phyloP scores from a whole-genome alignment of 768 basidiomycete species.

The Leccinellum luteum region DNA sequence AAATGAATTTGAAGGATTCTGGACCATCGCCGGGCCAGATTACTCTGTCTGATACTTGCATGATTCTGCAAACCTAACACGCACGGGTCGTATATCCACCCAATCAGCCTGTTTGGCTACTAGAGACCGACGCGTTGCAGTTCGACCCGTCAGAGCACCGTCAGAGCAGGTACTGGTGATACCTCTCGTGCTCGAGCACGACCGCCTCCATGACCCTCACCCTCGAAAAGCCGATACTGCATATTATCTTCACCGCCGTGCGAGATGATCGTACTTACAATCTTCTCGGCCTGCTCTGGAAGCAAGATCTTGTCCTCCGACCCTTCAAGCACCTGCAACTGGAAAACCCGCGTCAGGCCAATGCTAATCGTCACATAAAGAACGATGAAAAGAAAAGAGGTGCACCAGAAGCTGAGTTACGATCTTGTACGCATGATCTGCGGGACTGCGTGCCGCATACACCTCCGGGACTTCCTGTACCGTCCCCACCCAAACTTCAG shows the following conservation, averaged over 20 bases:
- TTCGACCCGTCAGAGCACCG: conserved; percentile 3
- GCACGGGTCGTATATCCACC: no score
- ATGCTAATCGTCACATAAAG: not conserved
- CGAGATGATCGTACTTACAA: conserved; percentile 25
- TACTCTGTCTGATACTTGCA: no score
- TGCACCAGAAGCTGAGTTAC: conserved; percentile 60
- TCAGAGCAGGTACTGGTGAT: conserved; percentile 15
- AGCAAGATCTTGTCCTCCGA: conserved; percentile 62
- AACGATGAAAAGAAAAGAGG: not conserved
- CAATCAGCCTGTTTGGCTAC: no score
- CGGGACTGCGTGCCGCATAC: conserved; percentile 58
- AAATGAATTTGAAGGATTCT: no score
- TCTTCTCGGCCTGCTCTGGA: conserved; percentile 52
- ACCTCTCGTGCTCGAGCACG: conserved; percentile 36
- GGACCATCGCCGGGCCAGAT: no score
- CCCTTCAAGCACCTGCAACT: conserved; percentile 77
- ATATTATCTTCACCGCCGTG: conserved; percentile 22
- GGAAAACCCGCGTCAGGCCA: no score
- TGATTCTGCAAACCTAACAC: no score
- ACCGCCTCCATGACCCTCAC: conserved; percentile 44
- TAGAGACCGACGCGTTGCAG: not conserved
- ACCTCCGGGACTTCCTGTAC: conserved; percentile 50
- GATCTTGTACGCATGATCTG: conserved; percentile 62
- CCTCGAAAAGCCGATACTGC: conserved; percentile 40
- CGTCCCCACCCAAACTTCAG: conserved; percentile 62